Evolutionary conservation across 1,139 yeast genomes (phyloP).

Genomic region (Geotrichum cucujoidarum): DNA sequence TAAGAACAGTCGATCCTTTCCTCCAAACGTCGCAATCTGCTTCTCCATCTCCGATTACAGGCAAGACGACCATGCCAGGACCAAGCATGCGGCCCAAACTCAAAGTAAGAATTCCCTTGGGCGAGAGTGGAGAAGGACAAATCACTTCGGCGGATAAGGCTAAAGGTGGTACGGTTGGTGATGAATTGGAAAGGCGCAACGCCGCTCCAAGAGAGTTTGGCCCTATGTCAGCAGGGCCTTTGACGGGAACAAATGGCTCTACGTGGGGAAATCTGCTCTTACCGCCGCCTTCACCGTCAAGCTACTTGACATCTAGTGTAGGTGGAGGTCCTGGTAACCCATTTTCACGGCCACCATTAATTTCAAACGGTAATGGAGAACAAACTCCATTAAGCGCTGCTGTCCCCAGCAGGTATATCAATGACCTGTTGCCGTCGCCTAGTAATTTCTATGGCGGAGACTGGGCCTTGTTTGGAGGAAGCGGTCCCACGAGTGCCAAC

Average conservation of each 20-base stretch:
- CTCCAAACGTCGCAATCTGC: slow-evolving; percentile 6
- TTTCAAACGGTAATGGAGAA: slow-evolving; percentile 31
- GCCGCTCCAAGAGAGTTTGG: slow-evolving; percentile 18
- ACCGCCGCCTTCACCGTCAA: slow-evolving; percentile 20
- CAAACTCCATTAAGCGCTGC: slow-evolving; percentile 42
- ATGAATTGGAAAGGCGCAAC: slow-evolving; percentile 26
- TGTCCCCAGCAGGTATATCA: slow-evolving; percentile 37
- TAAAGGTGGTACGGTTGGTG: slow-evolving; percentile 21
- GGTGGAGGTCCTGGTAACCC: slow-evolving; percentile 19
- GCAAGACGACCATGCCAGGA: slow-evolving; percentile 7
- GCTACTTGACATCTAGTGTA: slow-evolving; percentile 8
- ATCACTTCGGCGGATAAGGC: slow-evolving; percentile 16
- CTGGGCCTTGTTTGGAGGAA: slow-evolving; percentile 29
- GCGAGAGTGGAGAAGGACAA: slow-evolving; percentile 16
- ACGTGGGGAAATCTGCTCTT: slow-evolving; percentile 13
- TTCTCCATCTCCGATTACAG: slow-evolving; percentile 13
- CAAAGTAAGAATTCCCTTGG: slow-evolving; percentile 39
- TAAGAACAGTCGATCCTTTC: slow-evolving; percentile 11
- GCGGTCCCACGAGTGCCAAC: slow-evolving; percentile 17
- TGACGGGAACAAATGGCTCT: slow-evolving; percentile 11
- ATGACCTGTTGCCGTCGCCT: slow-evolving; percentile 42
- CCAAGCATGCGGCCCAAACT: slow-evolving; percentile 36
- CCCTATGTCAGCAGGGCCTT: slow-evolving; percentile 17
- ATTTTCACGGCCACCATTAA: slow-evolving; percentile 28
- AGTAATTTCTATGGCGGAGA: slow-evolving; percentile 39